Base-by-base conservation (phyloP, 768 basidiomycete species). In the Boletales sp. region DNA sequence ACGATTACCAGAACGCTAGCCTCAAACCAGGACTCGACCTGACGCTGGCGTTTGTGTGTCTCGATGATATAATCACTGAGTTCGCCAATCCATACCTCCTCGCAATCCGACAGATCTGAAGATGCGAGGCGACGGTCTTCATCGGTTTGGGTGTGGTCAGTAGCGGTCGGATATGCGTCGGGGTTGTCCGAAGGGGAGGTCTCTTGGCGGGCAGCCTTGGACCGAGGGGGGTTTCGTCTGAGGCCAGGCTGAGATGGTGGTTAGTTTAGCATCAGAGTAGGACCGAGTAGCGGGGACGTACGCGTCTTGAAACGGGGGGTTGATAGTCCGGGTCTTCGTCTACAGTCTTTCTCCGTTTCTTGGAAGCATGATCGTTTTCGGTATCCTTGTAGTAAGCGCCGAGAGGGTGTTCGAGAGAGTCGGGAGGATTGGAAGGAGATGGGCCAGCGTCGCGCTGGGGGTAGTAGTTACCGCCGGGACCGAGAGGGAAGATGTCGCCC, bases 81-180 rank as follows among this genome's bases (percentile, higher is more conserved):
- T 60, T 87, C 88, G 21, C 72, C 75, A 39, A 73, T 69, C 90
- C 90, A 92, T 14, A 92, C 62, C 51, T 90, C 89, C 57, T 79
- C 78, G 55, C 83, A 89, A 51, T 90, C 90, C 28, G 90, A 88
- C 54, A 92, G 71, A 73, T 92, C 90, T 18, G 90, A 90, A 15
- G 88, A 87, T 11, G 71, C 67, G 12, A 79, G 70, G 35, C 70
- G 70, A 41, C 58, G 68, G 30, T 75, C 76, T 31, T 81, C 79
- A 48, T 72, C 71, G 14, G 57, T 57, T 33, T 59, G 64, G 44
- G 52, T 63, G 34, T 53, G 58, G 9, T 69, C 66, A 4, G 48
- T 32, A 18, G 44, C 47, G 13, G 51, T n/a, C 18, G 55, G 51
- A 12, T 54, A 55, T 14, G 38, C 41, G 30, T 65, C 66, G 25